A percentile compares a stretch with the other conserved stretches of the same genome.
Evolutionary conservation across 2,329 filamentous ascomycete species (phyloP).

Genomic region (Dryadomyces sulphureus): DNA sequence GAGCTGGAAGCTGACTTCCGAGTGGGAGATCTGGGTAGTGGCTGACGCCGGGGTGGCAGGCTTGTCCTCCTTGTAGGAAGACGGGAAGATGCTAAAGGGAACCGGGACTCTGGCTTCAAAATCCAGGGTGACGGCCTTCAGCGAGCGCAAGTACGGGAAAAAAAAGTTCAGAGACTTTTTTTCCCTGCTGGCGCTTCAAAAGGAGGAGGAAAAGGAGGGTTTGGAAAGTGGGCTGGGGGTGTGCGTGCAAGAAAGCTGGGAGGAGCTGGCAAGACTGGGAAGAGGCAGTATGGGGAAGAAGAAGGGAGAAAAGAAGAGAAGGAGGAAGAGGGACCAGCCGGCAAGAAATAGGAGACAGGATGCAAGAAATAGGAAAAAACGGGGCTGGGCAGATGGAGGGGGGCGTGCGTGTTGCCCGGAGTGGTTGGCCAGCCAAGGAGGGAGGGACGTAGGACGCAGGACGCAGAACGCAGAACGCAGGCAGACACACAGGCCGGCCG

Average conservation of each 20-base stretch:
- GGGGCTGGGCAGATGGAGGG: slow-evolving; percentile 1
- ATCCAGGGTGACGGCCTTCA: slow-evolving; percentile 92
- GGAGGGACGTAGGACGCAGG: too few species aligned
- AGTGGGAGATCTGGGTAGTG: slow-evolving; percentile 47
- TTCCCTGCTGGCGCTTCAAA: slow-evolving; percentile 22
- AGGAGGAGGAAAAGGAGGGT: slow-evolving; percentile 45
- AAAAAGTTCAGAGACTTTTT: slow-evolving; percentile 34
- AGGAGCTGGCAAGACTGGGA: neutral
- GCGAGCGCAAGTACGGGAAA: slow-evolving; percentile 38
- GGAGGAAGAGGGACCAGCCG: slow-evolving; percentile 4
- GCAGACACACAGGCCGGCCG: too few species aligned
- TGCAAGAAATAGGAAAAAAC: slow-evolving; percentile 1
- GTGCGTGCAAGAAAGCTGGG: neutral
- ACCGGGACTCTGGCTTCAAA: slow-evolving; percentile 99
- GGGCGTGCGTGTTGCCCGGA: neutral
- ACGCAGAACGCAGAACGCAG: too few species aligned
- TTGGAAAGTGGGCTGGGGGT: neutral
- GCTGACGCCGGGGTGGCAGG: slow-evolving; percentile 19
- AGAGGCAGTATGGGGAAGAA: slow-evolving; percentile 13
- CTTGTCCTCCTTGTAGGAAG: slow-evolving; percentile 20
- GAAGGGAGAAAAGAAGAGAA: slow-evolving; percentile 7
- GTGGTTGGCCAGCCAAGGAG: slow-evolving; percentile 2
- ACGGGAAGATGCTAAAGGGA: slow-evolving; percentile 99
- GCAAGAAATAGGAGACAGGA: slow-evolving; percentile 11
- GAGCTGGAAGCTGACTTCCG: slow-evolving; percentile 70